These are phyloP conservation scores for Zoysia pacifica DNA, from an alignment of 176 grass and related monocot genomes.

Conservation along the genomic window DNA sequence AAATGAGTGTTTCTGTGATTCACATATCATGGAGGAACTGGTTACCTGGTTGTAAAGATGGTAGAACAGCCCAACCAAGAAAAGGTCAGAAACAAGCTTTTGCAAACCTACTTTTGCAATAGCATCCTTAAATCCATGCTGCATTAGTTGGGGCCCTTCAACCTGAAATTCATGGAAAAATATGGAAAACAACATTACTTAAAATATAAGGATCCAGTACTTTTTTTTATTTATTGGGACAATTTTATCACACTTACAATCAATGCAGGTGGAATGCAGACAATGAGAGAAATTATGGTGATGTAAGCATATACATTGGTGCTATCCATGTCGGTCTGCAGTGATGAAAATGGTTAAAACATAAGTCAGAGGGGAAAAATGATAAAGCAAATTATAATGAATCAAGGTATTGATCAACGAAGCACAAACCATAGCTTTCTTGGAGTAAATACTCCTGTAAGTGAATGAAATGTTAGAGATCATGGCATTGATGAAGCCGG, in stretches of 20 bases:
- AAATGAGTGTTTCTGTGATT: conserved; percentile 20
- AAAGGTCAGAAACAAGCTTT: conserved; percentile 79
- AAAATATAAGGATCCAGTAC: background rate
- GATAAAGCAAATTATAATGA: conserved; percentile 22
- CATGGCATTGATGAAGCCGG: conserved; percentile 96
- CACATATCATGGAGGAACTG: conserved; percentile 10
- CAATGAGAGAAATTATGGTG: conserved; percentile 90
- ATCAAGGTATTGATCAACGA: conserved; percentile 6
- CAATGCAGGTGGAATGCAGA: conserved; percentile 90
- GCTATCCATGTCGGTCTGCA: conserved; percentile 99
- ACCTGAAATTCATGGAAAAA: conserved; percentile 51
- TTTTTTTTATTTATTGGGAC: conserved; percentile 9
- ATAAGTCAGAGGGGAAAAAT: background rate
- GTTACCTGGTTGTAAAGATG: conserved; percentile 99
- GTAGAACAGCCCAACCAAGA: conserved; percentile 97
- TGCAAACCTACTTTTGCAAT: conserved; percentile 84
- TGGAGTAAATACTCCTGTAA: conserved; percentile 97
- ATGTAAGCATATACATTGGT: conserved; percentile 98
- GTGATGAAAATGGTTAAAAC: conserved; percentile 29
- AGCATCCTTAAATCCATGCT: conserved; percentile 78
- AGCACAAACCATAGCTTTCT: conserved; percentile 94
- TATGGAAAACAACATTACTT: conserved; percentile 15
- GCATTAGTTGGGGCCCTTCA: conserved; percentile 84
- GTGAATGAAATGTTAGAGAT: conserved; percentile 99
- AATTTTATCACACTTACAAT: conserved; percentile 63